These are phyloP conservation scores for Hyaloscypha bicolor DNA, from an alignment of 495 filamentous ascomycete genomes.

Conservation along the genomic window DNA sequence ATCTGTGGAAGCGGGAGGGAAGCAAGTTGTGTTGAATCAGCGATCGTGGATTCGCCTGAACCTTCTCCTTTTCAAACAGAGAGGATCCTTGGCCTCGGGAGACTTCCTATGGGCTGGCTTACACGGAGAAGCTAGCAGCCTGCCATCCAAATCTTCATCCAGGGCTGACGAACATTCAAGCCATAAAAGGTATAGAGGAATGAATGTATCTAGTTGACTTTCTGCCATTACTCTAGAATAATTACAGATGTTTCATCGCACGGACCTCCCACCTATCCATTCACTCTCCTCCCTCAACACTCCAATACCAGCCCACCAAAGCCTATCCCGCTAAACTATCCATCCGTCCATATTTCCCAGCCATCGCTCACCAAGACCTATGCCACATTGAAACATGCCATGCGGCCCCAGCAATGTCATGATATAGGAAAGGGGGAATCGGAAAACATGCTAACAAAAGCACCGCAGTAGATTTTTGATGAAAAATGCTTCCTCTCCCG, in stretches of 20 bases:
- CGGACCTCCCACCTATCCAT: constrained; percentile 1
- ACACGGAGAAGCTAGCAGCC: background rate
- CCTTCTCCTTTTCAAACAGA: too few relatives aligned
- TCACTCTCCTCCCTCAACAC: constrained; percentile 2
- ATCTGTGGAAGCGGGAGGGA: background rate
- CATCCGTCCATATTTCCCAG: constrained; percentile 3
- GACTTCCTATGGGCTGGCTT: background rate
- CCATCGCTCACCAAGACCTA: constrained; percentile 5
- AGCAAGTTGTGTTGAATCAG: constrained; percentile 1
- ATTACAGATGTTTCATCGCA: constrained; percentile 19
- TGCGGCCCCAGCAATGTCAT: background rate
- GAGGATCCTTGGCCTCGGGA: background rate
- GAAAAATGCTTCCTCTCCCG: constrained; percentile 4
- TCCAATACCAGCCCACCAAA: constrained; percentile 8
- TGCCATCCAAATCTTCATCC: background rate
- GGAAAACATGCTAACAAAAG: constrained; percentile 17
- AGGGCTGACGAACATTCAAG: background rate
- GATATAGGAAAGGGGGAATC: constrained; percentile 20
- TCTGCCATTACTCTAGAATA: constrained; percentile 25
- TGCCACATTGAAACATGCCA: constrained; percentile 1
- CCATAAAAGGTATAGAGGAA: background rate
- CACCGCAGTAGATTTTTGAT: constrained; percentile 16
- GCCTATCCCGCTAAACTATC: constrained; percentile 1
- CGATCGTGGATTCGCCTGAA: too few relatives aligned
- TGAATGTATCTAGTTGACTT: background rate